Evolutionary conservation across 73 alveolate species (phyloP).

Genomic region (Blepharisma stoltei): DNA sequence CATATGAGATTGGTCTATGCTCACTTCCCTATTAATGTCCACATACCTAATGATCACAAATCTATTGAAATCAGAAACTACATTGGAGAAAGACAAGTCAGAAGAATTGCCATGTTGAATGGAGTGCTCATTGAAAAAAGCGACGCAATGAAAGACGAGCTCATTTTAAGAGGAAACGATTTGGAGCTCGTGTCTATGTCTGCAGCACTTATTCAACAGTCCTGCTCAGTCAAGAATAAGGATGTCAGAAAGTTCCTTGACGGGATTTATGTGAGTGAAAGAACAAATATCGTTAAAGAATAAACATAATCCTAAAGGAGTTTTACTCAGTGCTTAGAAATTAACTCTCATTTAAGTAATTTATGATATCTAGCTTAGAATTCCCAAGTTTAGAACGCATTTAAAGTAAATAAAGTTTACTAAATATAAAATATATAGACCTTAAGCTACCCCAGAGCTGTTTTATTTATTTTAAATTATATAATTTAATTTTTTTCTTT

Average conservation of each 20-base stretch:
- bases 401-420: too few species aligned
- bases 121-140: constrained; percentile 75
- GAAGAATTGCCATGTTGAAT: constrained; percentile 74
- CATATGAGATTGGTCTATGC: constrained; percentile 94
- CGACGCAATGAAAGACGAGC: constrained; percentile 47
- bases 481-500: too few species aligned
- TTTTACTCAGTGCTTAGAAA: too few species aligned
- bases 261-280: constrained; percentile 89
- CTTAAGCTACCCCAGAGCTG: too few species aligned
- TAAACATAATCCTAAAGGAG: too few species aligned
- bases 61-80: constrained; percentile 86
- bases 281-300: too few species aligned
- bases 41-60: constrained; percentile 71
- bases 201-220: constrained; percentile 63
- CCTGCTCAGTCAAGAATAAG: constrained; percentile 83
- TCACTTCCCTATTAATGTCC: constrained; percentile 90
- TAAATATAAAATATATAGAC: too few species aligned
- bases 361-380: too few species aligned
- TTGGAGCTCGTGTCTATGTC: constrained; percentile 39
- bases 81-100: constrained; percentile 88
- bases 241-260: constrained; percentile 96
- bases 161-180: constrained; percentile 37
- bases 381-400: too few species aligned
- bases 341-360: too few species aligned
- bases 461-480: too few species aligned